phyloP scores from a whole-genome alignment of 1,139 yeast species.

The Yarrowia galli region DNA sequence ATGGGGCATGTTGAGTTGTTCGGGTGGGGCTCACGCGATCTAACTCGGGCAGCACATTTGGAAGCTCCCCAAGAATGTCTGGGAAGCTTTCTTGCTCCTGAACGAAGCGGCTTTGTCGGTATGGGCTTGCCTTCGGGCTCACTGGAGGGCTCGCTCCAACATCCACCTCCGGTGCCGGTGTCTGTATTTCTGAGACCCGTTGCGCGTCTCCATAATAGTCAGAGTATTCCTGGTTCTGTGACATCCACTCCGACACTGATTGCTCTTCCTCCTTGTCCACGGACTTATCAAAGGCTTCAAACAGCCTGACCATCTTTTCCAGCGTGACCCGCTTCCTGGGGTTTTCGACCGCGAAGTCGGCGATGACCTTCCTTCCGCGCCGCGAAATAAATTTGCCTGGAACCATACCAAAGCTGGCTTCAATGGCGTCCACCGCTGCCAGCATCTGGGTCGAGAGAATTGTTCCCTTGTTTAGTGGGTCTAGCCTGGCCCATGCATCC shows the following conservation, averaged over 20 bases:
- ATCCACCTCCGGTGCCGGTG: background rate
- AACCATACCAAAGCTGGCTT: constrained; percentile 5
- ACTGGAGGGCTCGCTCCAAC: background rate
- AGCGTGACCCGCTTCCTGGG: constrained; percentile 9
- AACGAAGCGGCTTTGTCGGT: background rate
- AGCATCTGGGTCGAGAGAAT: constrained; percentile 22
- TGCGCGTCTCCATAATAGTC: constrained; percentile 10
- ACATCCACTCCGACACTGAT: background rate
- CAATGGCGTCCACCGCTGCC: constrained; percentile 29
- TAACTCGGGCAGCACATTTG: constrained; percentile 11
- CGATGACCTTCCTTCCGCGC: constrained; percentile 12
- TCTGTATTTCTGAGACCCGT: background rate
- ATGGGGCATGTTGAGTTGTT: constrained; percentile 2
- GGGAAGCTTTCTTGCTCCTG: constrained; percentile 3
- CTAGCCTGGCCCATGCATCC: constrained; percentile 14
- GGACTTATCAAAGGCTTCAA: constrained; percentile 26
- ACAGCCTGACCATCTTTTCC: constrained; percentile 15
- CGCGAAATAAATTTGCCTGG: constrained; percentile 29
- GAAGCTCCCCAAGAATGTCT: constrained; percentile 19
- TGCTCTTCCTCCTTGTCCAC: background rate
- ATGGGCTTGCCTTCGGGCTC: constrained; percentile 2
- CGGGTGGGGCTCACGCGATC: constrained; percentile 4
- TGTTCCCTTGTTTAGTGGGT: constrained; percentile 16
- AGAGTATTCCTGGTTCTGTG: background rate
- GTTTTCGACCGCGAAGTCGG: background rate